Base-by-base conservation (phyloP, 2,329 filamentous ascomycete genomes). In the Colletotrichum tanaceti region DNA sequence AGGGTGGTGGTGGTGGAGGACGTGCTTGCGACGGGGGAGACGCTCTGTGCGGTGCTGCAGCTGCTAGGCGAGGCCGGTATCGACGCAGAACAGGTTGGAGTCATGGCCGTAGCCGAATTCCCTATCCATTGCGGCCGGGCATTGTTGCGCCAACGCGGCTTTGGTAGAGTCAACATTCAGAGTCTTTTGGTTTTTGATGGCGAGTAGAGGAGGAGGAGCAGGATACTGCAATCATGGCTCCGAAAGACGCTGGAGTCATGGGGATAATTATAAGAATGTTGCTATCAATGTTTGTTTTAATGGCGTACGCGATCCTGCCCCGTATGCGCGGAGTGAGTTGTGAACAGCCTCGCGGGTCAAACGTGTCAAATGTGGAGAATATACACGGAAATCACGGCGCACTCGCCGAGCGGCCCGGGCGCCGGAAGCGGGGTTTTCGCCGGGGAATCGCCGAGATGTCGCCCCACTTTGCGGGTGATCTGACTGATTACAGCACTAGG, bases 1-100 rank as follows among this genome's bases (percentile, higher is more conserved):
- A 79, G 78, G 4, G 83, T 89, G 13, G 78, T 89, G n/a, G 81
- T 89, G 0, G 80, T 90, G 5, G 87, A 90, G 67, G 87, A 90
- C 75, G 86, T 89, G 35, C 82, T 90, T 64, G 81, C 87, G 6
- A 86, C 84, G 0, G 87, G 86, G 1, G 71, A 80, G 71, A 89
- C 87, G 3, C 81, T 90, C 44, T 83, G 78, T 74, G 85, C 85
- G 7, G 79, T 87, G 43, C 72, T 90, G 41, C 71, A 80, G 71
- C 76, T 90, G 1, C 73, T 90, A 32, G 14, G 47, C 1, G 57
- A 84, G 72, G 81, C 78, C 68, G 82, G 83, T 0, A 70, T 88
- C 18, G 10, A 54, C n/a, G 43, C 66, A 0, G 77, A 82, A 46
- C n/a, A 82, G 70, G 67, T 89, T 24, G 78, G 71, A 4, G 74